phyloP scores from a whole-genome alignment of 2,329 filamentous ascomycete species.

The Hypoxylon sp. region DNA sequence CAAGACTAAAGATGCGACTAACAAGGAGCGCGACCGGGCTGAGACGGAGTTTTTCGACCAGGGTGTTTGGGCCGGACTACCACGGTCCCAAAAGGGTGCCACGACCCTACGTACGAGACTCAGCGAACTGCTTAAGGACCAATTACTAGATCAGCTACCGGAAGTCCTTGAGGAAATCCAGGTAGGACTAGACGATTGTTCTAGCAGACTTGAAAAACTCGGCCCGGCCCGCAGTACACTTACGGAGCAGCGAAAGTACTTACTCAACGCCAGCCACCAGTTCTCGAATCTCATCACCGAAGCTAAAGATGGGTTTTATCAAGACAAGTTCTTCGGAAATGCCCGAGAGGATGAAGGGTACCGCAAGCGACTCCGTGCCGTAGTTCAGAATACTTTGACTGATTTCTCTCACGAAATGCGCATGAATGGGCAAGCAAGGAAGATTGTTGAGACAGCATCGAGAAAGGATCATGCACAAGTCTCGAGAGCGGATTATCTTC shows the following conservation, averaged over 20 bases:
- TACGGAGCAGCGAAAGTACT: conserved; percentile 53
- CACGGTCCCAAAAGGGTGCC: conserved; percentile 46
- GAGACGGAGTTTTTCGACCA: conserved; percentile 42
- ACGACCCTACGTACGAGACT: conserved; percentile 49
- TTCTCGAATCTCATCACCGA: conserved; percentile 50
- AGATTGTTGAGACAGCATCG: conserved; percentile 18
- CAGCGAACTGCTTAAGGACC: conserved; percentile 47
- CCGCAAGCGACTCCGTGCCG: conserved; percentile 49
- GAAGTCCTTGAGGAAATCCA: conserved; percentile 53
- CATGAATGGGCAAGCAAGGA: conserved; percentile 42
- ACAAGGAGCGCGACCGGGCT: conserved; percentile 34
- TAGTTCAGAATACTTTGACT: conserved; percentile 50
- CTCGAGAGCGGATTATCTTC: conserved; percentile 33
- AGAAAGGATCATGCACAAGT: conserved; percentile 20
- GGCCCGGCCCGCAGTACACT: conserved; percentile 47
- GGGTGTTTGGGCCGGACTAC: conserved; percentile 41
- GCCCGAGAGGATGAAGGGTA: conserved; percentile 41
- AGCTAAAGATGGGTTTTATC: conserved; percentile 54
- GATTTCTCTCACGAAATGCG: conserved; percentile 50
- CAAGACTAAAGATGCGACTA: conserved; percentile 31
- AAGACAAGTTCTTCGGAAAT: conserved; percentile 52
- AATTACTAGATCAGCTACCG: conserved; percentile 55
- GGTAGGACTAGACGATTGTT: conserved; percentile 47
- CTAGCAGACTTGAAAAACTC: conserved; percentile 48
- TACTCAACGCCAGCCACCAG: conserved; percentile 51